Conservation (phyloP, 2,329 filamentous ascomycete genomes). For the Talaromyces sp. region DNA sequence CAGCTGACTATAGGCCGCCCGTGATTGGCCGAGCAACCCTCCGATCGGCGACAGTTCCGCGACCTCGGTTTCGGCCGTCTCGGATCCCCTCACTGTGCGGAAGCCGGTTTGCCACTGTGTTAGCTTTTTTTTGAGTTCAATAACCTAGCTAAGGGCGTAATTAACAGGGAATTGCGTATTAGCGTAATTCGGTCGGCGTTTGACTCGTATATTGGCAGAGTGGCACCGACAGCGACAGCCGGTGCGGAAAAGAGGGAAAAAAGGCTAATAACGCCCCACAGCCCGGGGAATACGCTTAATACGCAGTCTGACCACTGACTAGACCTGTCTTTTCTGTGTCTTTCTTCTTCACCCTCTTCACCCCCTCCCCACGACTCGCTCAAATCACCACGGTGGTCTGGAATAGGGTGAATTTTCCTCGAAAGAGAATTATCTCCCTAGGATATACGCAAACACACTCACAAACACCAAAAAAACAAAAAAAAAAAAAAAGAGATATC, state of each 20-base stretch:
- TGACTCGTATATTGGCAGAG: not conserved
- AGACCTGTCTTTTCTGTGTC: not conserved
- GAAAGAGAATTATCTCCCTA: not conserved
- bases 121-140: not conserved
- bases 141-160: not conserved
- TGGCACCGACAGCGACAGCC: not conserved
- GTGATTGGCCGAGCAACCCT: not conserved
- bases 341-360: not conserved
- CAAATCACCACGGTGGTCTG: not conserved
- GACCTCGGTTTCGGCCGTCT: not conserved
- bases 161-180: not conserved
- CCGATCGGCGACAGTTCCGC: not conserved
- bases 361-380: not conserved
- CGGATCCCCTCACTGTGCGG: not conserved
- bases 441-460: not conserved
- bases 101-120: not conserved
- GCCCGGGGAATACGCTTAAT: not conserved
- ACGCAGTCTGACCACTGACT: not conserved
- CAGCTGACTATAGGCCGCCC: not conserved
- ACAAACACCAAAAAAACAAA: not conserved
- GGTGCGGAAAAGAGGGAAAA: not conserved
- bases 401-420: not conserved
- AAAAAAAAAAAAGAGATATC: not conserved
- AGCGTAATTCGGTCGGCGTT: not conserved
- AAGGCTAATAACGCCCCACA: not conserved